phyloP scores from a whole-genome alignment of 2,329 filamentous ascomycete species.

The Fusarium acutatum region DNA sequence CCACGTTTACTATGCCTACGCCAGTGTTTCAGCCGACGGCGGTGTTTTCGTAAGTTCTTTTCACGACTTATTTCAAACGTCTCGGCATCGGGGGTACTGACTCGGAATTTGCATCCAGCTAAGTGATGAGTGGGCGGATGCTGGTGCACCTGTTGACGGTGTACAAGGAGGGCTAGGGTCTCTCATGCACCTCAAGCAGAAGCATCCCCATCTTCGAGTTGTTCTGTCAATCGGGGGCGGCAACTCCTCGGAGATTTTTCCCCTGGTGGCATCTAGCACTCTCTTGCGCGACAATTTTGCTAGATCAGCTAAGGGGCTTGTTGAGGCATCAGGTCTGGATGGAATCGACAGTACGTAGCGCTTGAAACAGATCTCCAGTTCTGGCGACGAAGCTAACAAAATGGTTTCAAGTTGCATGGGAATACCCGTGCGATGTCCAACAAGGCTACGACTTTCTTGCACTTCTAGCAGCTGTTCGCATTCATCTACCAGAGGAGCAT shows the following conservation, averaged over 20 bases:
- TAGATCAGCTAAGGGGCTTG: constrained; percentile 69
- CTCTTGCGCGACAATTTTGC: constrained; percentile 74
- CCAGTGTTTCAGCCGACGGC: constrained; percentile 76
- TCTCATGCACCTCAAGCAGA: constrained; percentile 75
- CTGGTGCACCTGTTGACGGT: constrained; percentile 75
- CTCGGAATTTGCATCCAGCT: constrained; percentile 59
- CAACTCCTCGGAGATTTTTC: constrained; percentile 71
- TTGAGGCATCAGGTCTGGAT: constrained; percentile 71
- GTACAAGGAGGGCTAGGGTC: constrained; percentile 76
- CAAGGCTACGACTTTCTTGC: constrained; percentile 76
- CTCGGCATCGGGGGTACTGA: constrained; percentile 35
- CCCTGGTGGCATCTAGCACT: constrained; percentile 69
- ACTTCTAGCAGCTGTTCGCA: constrained; percentile 72
- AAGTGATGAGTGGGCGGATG: constrained; percentile 82
- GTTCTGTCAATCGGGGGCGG: constrained; percentile 80
- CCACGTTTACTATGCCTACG: constrained; percentile 86
- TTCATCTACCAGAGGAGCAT: constrained; percentile 71
- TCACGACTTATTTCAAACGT: constrained; percentile 1
- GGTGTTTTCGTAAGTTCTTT: constrained; percentile 72
- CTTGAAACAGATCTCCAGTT: not conserved
- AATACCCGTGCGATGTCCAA: constrained; percentile 72
- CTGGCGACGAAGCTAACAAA: constrained; percentile 11
- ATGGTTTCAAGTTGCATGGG: constrained; percentile 74
- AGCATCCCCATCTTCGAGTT: constrained; percentile 76
- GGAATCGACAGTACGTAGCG: constrained; percentile 72